phyloP scores from a whole-genome alignment of 495 filamentous ascomycete species.

The Cenococcum geophilum region DNA sequence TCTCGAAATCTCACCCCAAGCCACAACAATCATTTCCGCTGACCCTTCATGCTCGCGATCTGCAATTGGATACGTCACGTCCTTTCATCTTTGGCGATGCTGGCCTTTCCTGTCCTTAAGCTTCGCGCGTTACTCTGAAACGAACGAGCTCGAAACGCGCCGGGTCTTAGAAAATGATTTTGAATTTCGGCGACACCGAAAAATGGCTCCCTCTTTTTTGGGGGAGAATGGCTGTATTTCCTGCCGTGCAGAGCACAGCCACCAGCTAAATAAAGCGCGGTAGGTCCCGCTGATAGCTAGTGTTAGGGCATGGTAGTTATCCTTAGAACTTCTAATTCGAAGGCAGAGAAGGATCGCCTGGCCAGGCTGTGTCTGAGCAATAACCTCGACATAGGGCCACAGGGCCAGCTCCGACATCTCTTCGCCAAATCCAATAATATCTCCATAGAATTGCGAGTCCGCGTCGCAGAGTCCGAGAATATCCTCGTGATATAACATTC shows the following conservation, averaged over 20 bases:
- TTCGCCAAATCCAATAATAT: not conserved
- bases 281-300: not conserved
- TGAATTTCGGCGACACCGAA: not conserved
- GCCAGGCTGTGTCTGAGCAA: not conserved
- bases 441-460: not conserved
- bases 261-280: not conserved
- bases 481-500: slow-evolving; percentile 1
- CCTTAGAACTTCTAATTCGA: not conserved
- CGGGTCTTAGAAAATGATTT: not conserved
- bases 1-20: too few relatives aligned
- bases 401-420: not conserved
- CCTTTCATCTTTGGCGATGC: too few relatives aligned
- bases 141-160: not conserved
- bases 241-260: not conserved
- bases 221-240: not conserved
- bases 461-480: slow-evolving; percentile 8
- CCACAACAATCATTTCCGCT: too few relatives aligned
- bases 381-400: not conserved
- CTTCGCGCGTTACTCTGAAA: too few relatives aligned
- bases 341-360: not conserved
- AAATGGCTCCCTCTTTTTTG: not conserved
- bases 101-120: too few relatives aligned
- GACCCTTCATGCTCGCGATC: too few relatives aligned
- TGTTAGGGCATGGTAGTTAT: not conserved
- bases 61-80: too few relatives aligned